Evolutionary conservation across 352 stramenopile species (phyloP).

Genomic region (Phytopythium litorale): DNA sequence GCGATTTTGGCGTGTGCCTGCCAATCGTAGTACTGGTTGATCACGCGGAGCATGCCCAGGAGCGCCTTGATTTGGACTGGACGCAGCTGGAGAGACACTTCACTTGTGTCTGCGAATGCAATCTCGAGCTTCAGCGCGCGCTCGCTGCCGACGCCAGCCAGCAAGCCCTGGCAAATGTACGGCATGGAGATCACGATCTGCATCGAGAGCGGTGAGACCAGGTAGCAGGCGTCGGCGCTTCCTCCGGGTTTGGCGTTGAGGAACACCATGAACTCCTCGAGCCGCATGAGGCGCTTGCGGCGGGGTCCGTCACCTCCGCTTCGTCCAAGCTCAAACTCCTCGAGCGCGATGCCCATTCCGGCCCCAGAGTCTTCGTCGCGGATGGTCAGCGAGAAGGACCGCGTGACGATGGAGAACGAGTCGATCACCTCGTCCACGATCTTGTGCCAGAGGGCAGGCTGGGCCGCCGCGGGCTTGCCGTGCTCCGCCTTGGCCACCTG

Average conservation of each 20-base stretch:
- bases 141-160: constrained; percentile 38
- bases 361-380: constrained; percentile 52
- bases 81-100: constrained; percentile 49
- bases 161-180: constrained; percentile 56
- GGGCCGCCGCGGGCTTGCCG: constrained; percentile 5
- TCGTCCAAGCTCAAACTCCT: constrained; percentile 56
- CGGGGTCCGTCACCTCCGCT: constrained; percentile 21
- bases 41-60: constrained; percentile 46
- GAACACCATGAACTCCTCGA: constrained; percentile 69
- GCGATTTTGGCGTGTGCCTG: constrained; percentile 41
- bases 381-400: constrained; percentile 48
- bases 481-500: neutral
- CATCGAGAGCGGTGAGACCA: constrained; percentile 54
- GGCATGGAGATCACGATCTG: constrained; percentile 61
- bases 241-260: constrained; percentile 41
- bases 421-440: constrained; percentile 66
- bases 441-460: constrained; percentile 53
- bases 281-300: constrained; percentile 41
- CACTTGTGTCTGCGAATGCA: constrained; percentile 24
- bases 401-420: constrained; percentile 56
- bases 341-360: constrained; percentile 51
- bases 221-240: constrained; percentile 30
- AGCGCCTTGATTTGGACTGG: constrained; percentile 61
- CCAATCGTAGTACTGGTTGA: constrained; percentile 73
- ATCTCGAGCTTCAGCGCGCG: constrained; percentile 55